Base-by-base conservation (phyloP, 148 eudicot species). In the Heliosperma pusillum region DNA sequence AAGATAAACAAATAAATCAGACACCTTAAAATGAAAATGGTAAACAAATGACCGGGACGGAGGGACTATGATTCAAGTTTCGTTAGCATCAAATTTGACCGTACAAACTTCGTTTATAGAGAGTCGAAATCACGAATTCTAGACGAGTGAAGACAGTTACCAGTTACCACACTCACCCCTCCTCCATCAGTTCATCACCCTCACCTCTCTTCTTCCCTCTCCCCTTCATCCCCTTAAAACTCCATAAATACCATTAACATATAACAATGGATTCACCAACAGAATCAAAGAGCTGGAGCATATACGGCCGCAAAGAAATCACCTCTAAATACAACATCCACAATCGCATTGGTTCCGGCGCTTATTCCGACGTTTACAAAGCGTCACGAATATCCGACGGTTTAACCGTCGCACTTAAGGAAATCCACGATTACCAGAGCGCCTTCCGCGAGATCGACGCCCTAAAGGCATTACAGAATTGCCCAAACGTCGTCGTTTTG, bases 371-470 rank as follows among this genome's bases (percentile, higher is more conserved):
- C 79, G 98, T 94, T 57, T 92, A 94, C 84, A 80, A 70, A 21
- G 98, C 86, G 66, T 66, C 59, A 25, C 88, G 97, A 1, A 83
- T 65, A 45, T 85, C 91, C 53, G 96, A 87, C 72, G 76, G 71
- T 40, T 30, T 66, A 29, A 5, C 71, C 36, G 89, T 92, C 42
- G 98, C 98, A 10, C 85, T 95, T 19, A 95, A 95, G 66, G 98
- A 95, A 80, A 82, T 95, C 77, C 97, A 95, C 83, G 97, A 95
- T 74, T 86, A 87, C 70, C 91, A 85, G 52, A 89, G 92, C 50
- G 90, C 93, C 0, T 78, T 80, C 65, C 91, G 98, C 1, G 98
- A 95, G 66, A 95, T 95, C 81, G 96, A 90, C 21, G 89, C 98
- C 12, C 88, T 93, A 6, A 88, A 88, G 33, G 66, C 81, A 16